phyloP scores from a whole-genome alignment of 805 yeast species.

The Saturnispora zaruensis region DNA sequence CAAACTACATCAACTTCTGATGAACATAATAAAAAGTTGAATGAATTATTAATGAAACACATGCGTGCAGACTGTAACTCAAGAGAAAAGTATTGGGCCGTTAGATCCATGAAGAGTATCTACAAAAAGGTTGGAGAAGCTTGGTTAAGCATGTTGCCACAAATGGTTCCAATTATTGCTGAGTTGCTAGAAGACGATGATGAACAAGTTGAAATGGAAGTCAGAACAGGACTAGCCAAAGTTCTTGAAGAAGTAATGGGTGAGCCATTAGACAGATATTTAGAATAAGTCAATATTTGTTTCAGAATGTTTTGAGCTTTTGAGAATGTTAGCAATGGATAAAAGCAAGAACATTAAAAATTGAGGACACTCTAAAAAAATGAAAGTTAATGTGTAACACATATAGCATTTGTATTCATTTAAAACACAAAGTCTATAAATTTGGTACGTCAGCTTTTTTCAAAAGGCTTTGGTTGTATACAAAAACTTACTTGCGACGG shows the following conservation, averaged over 20 bases:
- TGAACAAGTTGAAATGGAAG: conserved; percentile 86
- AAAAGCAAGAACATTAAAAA: too few species aligned
- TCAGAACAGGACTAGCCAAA: conserved; percentile 80
- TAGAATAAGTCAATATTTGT: conserved; percentile 27
- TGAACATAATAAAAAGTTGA: conserved; percentile 61
- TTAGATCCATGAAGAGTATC: conserved; percentile 66
- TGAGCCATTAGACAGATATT: conserved; percentile 83
- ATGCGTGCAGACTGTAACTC: conserved; percentile 55
- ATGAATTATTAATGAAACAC: conserved; percentile 52
- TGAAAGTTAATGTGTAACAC: too few species aligned
- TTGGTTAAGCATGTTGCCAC: conserved; percentile 88
- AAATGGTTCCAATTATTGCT: conserved; percentile 90
- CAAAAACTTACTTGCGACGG: too few species aligned
- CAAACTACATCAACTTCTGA: conserved; percentile 58
- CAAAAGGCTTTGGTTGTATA: too few species aligned
- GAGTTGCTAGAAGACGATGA: conserved; percentile 94
- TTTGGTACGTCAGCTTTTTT: too few species aligned
- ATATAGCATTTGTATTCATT: too few species aligned
- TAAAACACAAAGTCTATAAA: too few species aligned
- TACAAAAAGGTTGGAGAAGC: conserved; percentile 91
- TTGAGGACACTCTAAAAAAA: too few species aligned
- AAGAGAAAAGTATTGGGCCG: conserved; percentile 69
- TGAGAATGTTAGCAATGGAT: too few species aligned
- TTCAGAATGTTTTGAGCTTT: neutral
- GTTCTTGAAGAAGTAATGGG: conserved; percentile 90